Percentiles rank a stretch among this genome's conserved stretches.
phyloP scores from a whole-genome alignment of 177 flowering plant genomes.

The Telopea speciosissima region DNA sequence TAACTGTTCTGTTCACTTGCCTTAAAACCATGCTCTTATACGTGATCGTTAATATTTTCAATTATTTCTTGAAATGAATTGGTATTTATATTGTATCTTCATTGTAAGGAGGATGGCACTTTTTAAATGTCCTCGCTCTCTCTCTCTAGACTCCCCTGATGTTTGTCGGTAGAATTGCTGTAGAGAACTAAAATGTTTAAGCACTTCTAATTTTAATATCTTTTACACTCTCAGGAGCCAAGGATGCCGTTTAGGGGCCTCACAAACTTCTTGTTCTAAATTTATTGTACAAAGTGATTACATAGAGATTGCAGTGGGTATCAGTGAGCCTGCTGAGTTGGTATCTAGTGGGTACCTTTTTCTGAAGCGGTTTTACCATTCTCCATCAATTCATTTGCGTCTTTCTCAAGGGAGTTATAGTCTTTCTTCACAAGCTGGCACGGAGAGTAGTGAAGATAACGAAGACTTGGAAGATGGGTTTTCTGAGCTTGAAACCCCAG shows the following conservation, averaged over 20 bases:
- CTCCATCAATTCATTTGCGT: slow-evolving; percentile 6
- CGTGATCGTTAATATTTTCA: too few species aligned
- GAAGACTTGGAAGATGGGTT: slow-evolving; percentile 61
- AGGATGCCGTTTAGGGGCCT: slow-evolving; percentile 20
- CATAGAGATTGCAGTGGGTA: slow-evolving; percentile 13
- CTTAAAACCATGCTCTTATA: too few species aligned
- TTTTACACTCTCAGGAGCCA: slow-evolving; percentile 27
- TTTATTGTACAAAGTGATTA: slow-evolving; percentile 10
- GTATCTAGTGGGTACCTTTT: slow-evolving; percentile 5
- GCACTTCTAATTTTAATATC: too few species aligned
- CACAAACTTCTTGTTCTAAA: slow-evolving; percentile 19
- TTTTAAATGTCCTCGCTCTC: too few species aligned
- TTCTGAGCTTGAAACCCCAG: slow-evolving; percentile 60
- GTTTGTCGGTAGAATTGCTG: too few species aligned
- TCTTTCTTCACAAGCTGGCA: slow-evolving; percentile 59
- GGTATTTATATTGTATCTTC: too few species aligned
- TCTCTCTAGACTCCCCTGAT: too few species aligned
- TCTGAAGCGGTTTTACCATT: slow-evolving; percentile 14
- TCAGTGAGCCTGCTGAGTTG: slow-evolving; percentile 8
- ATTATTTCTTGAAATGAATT: too few species aligned
- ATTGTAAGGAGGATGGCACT: too few species aligned
- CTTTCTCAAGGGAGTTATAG: slow-evolving; percentile 17
- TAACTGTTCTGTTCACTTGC: too few species aligned
- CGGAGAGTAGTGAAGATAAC: slow-evolving; percentile 47
- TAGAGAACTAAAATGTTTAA: too few species aligned